Conservation (phyloP, 345 rosid species). For the Arabis hirsuta region DNA sequence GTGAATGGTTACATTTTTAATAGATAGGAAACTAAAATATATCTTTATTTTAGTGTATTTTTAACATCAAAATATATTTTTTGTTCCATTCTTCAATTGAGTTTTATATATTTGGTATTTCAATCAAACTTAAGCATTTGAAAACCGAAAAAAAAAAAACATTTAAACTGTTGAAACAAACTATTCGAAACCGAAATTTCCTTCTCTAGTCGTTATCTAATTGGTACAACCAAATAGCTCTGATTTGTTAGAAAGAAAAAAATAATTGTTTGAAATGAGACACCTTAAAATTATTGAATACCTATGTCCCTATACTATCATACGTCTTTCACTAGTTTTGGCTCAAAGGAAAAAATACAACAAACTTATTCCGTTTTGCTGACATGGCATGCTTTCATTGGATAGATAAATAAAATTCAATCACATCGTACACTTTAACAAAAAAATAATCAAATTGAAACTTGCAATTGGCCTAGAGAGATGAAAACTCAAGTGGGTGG, state of each 20-base stretch:
- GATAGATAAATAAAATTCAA: conserved; percentile 9
- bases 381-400: conserved; percentile 38
- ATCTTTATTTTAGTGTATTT: not conserved
- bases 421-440: conserved; percentile 47
- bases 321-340: conserved; percentile 34
- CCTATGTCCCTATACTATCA: conserved; percentile 16
- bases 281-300: conserved; percentile 27
- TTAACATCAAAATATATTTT: too few relatives aligned
- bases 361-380: conserved; percentile 39
- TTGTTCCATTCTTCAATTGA: not conserved
- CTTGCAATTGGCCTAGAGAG: conserved; percentile 29
- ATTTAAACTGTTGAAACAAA: not conserved
- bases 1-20: not conserved
- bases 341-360: conserved; percentile 35
- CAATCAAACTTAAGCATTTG: conserved; percentile 13
- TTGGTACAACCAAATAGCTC: conserved; percentile 5
- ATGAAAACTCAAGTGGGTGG: conserved; percentile 36
- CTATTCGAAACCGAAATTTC: not conserved
- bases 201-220: not conserved
- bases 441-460: not conserved
- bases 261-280: not conserved
- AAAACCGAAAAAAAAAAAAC: not conserved
- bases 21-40: not conserved
- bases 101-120: not conserved
- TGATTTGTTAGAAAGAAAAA: not conserved